Percentiles rank a stretch among this genome's conserved stretches.
Conservation (phyloP, 108 stramenopile species). For the Cyclotella baltica region DNA sequence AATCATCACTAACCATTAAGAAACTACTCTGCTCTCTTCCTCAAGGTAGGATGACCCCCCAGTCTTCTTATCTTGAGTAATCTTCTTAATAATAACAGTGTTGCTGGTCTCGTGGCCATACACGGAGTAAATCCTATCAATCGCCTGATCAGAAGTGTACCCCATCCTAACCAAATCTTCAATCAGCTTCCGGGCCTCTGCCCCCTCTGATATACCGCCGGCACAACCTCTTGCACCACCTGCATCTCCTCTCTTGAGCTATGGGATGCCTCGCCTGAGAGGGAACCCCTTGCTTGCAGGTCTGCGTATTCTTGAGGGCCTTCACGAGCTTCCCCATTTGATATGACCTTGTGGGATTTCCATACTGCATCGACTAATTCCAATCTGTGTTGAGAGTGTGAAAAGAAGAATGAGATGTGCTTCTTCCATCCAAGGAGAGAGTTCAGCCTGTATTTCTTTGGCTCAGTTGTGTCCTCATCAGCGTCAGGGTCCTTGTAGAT, state of each 20-base stretch:
- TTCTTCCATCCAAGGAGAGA: constrained; percentile 19
- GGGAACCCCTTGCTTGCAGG: not conserved
- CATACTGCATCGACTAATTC: not conserved
- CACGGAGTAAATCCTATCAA: not conserved
- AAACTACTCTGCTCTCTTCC: too few species aligned
- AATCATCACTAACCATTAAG: too few species aligned
- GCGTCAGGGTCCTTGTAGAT: constrained; percentile 12
- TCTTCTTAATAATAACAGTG: not conserved
- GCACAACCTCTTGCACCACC: not conserved
- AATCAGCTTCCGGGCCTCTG: not conserved
- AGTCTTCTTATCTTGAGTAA: not conserved
- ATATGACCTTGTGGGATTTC: constrained; percentile 27
- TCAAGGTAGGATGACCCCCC: too few species aligned
- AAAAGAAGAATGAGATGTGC: constrained; percentile 24
- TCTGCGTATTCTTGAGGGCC: constrained; percentile 17
- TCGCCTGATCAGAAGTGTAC: not conserved
- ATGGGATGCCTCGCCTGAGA: constrained; percentile 16
- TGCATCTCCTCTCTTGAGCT: not conserved
- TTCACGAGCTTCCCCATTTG: constrained; percentile 1
- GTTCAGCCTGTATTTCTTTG: not conserved
- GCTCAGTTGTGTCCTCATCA: not conserved
- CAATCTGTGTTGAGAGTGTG: constrained; percentile 10
- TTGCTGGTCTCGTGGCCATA: not conserved
- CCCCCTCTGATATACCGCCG: not conserved
- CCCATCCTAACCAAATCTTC: not conserved